Evolutionary conservation across 2,329 filamentous ascomycete genomes (phyloP), one percentile per base, ranked within the genome.

Genomic region (Beauveria scarabaeidicola): DNA sequence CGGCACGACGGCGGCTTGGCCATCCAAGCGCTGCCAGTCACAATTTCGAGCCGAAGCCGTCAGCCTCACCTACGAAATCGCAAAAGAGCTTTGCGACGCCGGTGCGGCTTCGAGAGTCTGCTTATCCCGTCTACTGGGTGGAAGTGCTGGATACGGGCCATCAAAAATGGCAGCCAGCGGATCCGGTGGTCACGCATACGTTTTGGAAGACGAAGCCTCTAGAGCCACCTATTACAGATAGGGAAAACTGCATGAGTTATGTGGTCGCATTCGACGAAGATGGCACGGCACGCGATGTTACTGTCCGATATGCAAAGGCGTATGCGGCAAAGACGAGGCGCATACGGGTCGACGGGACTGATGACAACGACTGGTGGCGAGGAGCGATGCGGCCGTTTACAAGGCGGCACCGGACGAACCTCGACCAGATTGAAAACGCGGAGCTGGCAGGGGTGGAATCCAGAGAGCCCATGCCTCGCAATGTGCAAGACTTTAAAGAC

Each of bases 251-350:
- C 58, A 82, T 99, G 74, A 82, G 79, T 10, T 99, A 99, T 67
- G 92, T 89, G 0, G 77, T 99, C 55, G 90, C 87, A 0, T 96
- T 96, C 64, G 89, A 95, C 64, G 84, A 86, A 13, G 89, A 96
- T 64, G 88, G 86, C 3, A 84, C 83, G 15, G 91, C 85, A 1
- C 85, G 83, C 67, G 94, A 99, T 67, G 90, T 99, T 0, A 99
- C 94, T 0, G 81, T 85, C 59, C 84, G 94, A 17, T 99, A 99
- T 69, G 81, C 86, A 1, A 95, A 94, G 71, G 87, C 88, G 0
- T 97, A 88, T 73, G 94, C 91, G 66, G 89, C 92, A 23, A 97
- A 97, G 73, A 96, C 92, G 1, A 82, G 90, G 23, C 91, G 86
- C 64, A 73, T 83, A 61, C 85, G 94, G n/a, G 81, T 99, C 1